Conservation (phyloP, 2,329 filamentous ascomycete species). For the Fusarium keratoplasticum region DNA sequence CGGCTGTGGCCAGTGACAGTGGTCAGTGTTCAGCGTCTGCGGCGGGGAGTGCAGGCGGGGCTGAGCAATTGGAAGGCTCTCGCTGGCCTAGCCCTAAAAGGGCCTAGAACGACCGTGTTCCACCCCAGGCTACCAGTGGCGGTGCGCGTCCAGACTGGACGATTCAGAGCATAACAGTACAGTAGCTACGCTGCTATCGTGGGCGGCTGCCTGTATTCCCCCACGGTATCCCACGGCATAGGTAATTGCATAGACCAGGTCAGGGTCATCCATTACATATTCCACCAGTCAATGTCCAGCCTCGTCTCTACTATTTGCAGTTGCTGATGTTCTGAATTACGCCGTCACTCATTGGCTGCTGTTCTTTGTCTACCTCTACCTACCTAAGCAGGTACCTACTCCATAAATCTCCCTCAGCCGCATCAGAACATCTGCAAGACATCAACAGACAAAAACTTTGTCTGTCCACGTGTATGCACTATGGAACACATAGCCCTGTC, state of each 20-base stretch:
- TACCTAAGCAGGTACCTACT: neutral
- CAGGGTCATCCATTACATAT: neutral
- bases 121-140: slow-evolving; percentile 34
- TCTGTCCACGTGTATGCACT: neutral
- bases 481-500: neutral
- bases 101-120: slow-evolving; percentile 21
- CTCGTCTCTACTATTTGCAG: neutral
- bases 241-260: neutral
- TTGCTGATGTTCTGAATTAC: neutral
- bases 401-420: neutral
- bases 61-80: slow-evolving; percentile 20
- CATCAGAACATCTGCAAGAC: neutral
- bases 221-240: neutral
- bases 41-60: slow-evolving; percentile 15
- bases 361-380: neutral
- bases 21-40: slow-evolving; percentile 12
- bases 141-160: slow-evolving; percentile 24
- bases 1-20: neutral
- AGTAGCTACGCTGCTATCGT: neutral
- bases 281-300: neutral
- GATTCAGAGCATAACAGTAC: neutral
- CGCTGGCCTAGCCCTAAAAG: slow-evolving; percentile 7
- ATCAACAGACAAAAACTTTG: neutral
- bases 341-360: neutral
- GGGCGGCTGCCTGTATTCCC: neutral